A percentile compares a stretch with the other conserved stretches of the same genome.
These are phyloP conservation scores for Ceratocystis smalleyi DNA, from an alignment of 2,329 filamentous ascomycete genomes.

Conservation along the genomic window DNA sequence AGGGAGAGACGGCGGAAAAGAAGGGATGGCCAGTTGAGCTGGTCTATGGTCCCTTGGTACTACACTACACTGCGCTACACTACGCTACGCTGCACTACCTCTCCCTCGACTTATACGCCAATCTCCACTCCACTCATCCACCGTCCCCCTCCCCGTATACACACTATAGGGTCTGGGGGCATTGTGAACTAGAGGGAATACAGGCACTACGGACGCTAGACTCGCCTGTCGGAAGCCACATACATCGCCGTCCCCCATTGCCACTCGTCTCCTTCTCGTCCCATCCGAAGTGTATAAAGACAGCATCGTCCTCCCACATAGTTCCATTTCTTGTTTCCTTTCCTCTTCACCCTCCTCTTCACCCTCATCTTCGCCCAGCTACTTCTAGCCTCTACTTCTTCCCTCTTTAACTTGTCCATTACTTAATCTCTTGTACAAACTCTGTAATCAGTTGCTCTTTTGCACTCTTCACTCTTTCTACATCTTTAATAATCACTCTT, in stretches of 20 bases:
- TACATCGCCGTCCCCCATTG: neutral
- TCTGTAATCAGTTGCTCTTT: neutral
- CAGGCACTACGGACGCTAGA: neutral
- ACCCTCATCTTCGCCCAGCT: constrained; percentile 11
- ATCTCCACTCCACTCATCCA: neutral
- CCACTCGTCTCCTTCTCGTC: neutral
- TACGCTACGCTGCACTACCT: neutral
- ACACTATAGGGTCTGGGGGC: neutral
- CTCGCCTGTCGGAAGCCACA: neutral
- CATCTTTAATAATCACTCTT: neutral
- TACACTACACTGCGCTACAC: neutral
- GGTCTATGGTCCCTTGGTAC: neutral
- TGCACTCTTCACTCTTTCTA: neutral
- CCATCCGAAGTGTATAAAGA: constrained; percentile 13
- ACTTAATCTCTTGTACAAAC: neutral
- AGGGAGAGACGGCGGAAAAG: neutral
- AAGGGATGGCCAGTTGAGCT: neutral
- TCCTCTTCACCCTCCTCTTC: constrained; percentile 16
- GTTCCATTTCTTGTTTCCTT: neutral
- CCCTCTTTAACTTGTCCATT: neutral
- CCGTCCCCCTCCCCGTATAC: neutral
- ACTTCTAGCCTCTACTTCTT: constrained; percentile 5
- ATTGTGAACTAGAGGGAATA: neutral
- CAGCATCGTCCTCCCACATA: neutral
- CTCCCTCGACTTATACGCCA: neutral